These are phyloP conservation scores for Elsinoe fawcettii DNA, from an alignment of 2,329 filamentous ascomycete genomes.

Conservation along the genomic window DNA sequence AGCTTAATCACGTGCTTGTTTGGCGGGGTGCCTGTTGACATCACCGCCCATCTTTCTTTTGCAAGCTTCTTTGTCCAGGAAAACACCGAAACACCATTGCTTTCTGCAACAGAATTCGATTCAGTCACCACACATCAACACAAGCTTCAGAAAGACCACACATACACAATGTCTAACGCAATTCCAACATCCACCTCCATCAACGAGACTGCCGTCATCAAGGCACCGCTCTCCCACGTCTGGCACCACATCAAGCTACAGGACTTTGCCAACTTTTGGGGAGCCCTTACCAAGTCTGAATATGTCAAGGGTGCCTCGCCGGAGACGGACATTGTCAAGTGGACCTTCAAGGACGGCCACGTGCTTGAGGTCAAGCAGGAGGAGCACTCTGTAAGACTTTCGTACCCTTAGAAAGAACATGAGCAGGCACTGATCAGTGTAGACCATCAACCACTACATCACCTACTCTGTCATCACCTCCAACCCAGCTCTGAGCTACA, in stretches of 20 bases:
- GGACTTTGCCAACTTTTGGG: conserved; percentile 61
- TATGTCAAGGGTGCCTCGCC: conserved; percentile 53
- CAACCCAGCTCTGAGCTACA: conserved; percentile 58
- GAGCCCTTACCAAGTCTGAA: conserved; percentile 53
- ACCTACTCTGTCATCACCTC: conserved; percentile 65
- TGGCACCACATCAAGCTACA: conserved; percentile 71
- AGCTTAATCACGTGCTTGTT: too few species aligned
- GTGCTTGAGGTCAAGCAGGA: conserved; percentile 67
- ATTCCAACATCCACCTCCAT: conserved; percentile 62
- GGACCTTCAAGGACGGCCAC: conserved; percentile 63
- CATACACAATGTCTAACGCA: conserved; percentile 17
- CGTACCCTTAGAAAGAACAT: neutral
- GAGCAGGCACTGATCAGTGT: conserved; percentile 7
- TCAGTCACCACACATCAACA: neutral
- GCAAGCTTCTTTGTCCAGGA: too few species aligned
- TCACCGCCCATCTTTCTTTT: neutral
- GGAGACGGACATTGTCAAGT: conserved; percentile 61
- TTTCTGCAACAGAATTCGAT: too few species aligned
- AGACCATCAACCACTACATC: conserved; percentile 67
- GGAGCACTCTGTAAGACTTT: conserved; percentile 56
- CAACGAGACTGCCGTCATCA: conserved; percentile 59
- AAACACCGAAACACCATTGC: too few species aligned
- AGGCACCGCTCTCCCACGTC: conserved; percentile 54
- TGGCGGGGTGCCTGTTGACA: too few species aligned
- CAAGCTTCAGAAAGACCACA: neutral